Evolutionary conservation across 371 early-diverging fungal genomes (phyloP), one percentile per base, ranked within the genome.

Genomic region (Mortierella sp.): DNA sequence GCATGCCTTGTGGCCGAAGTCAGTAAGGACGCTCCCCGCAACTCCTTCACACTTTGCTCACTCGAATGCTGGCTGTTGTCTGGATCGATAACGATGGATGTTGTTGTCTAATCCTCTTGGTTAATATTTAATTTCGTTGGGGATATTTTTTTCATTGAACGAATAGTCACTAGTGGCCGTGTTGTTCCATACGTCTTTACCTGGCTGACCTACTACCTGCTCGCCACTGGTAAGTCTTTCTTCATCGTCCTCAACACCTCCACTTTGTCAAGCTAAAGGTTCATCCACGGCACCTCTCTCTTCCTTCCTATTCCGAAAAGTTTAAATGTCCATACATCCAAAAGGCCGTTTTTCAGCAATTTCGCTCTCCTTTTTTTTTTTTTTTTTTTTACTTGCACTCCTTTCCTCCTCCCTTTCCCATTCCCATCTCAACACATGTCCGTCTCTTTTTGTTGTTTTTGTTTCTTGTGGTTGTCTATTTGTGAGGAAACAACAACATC

Each of bases 191-290:
- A 77, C 34, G 69, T 72, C 37, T 80, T 50, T 34, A 77, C 53
- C 44, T 83, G 83, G 83, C 48, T 83, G 57, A 74, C 77, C 10
- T 83, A 83, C 69, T 83, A 80, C 72, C 72, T 83, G 34, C 59
- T 83, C 51, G 53, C 61, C 48, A 34, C 77, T 57, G 61, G 83
- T 83, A 80, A 83, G 83, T 79, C 3, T 11, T 44, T 19, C 48
- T 6, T 46, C 21, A n/a, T 6, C 48, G 59, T 26, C 0, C 16
- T 64, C 43, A 5, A 16, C 24, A 21, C 14, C 21, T 21, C 44
- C 46, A 21, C 46, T 69, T 70, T 48, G 13, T 50, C 19, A 2
- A 50, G 13, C 19, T 1, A 34, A 57, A 19, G 3, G 37, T 57
- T 11, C 24, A 53, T 53, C 13, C 57, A n/a, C 13, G 10, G 0